Percentiles rank a stretch among this genome's conserved stretches.
These are phyloP conservation scores for Epichloe scottii DNA, from an alignment of 2,329 filamentous ascomycete genomes.

Conservation along the genomic window DNA sequence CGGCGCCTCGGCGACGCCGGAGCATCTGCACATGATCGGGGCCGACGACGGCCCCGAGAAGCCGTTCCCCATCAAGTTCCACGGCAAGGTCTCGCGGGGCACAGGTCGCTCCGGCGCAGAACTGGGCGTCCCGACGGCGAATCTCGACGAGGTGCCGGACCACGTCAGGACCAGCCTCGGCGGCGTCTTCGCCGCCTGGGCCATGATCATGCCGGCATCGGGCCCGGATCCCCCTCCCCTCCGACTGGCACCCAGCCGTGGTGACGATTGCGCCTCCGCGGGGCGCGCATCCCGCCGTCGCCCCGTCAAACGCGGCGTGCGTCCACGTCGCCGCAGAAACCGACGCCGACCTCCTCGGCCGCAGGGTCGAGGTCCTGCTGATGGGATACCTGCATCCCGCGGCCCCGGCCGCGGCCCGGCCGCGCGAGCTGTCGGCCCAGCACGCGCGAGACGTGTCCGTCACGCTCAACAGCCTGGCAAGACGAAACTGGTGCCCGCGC, in stretches of 20 bases:
- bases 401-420: conserved; percentile 7
- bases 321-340: conserved; percentile 44
- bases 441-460: conserved; percentile 29
- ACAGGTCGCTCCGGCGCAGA: conserved; percentile 27
- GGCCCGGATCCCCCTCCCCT: conserved; percentile 15
- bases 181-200: conserved; percentile 57
- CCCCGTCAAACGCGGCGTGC: conserved; percentile 35
- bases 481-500: conserved; percentile 32
- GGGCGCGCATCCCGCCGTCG: conserved; percentile 31
- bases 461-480: conserved; percentile 32
- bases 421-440: conserved; percentile 16
- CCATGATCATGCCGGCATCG: conserved; percentile 23
- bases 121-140: conserved; percentile 40
- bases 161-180: conserved; percentile 39
- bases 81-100: conserved; percentile 33
- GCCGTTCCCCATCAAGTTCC: conserved; percentile 42
- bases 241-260: conserved; percentile 47
- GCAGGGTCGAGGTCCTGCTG: conserved; percentile 38
- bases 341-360: conserved; percentile 26
- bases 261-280: conserved; percentile 42
- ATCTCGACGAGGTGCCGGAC: conserved; percentile 37
- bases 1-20: conserved; percentile 19
- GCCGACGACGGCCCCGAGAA: conserved; percentile 35
- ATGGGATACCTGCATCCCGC: conserved; percentile 44
- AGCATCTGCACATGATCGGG: conserved; percentile 27